These are phyloP conservation scores for Spathaspora passalidarum DNA, from an alignment of 805 yeast species.

Conservation along the genomic window DNA sequence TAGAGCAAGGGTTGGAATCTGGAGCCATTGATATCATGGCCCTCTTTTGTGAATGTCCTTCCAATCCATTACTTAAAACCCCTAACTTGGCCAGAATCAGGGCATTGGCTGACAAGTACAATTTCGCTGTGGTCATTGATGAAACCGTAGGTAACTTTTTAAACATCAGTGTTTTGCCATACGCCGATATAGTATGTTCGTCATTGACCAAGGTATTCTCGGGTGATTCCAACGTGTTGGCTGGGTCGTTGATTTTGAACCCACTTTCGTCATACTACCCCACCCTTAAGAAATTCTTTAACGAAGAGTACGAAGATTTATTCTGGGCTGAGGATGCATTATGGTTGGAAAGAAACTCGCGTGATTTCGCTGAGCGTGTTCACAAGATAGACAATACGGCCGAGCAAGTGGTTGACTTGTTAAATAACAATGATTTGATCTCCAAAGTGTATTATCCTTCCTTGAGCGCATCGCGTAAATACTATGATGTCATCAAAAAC, in stretches of 20 bases:
- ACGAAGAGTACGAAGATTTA: slow-evolving; percentile 59
- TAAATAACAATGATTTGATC: slow-evolving; percentile 51
- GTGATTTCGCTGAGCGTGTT: slow-evolving; percentile 76
- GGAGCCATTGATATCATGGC: slow-evolving; percentile 64
- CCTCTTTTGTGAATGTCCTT: slow-evolving; percentile 89
- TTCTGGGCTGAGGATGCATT: slow-evolving; percentile 96
- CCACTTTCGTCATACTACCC: slow-evolving; percentile 53
- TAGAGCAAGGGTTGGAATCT: slow-evolving; percentile 56
- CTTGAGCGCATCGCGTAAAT: slow-evolving; percentile 46
- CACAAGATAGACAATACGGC: slow-evolving; percentile 55
- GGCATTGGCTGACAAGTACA: slow-evolving; percentile 61
- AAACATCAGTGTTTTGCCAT: slow-evolving; percentile 76
- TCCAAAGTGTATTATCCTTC: slow-evolving; percentile 72
- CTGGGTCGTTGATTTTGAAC: slow-evolving; percentile 82
- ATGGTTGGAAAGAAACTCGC: slow-evolving; percentile 84
- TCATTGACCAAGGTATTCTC: slow-evolving; percentile 90
- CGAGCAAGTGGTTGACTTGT: slow-evolving; percentile 50
- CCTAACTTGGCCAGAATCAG: slow-evolving; percentile 71
- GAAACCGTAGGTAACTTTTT: slow-evolving; percentile 92
- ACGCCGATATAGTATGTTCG: slow-evolving; percentile 82
- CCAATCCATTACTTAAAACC: slow-evolving; percentile 86
- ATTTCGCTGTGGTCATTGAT: slow-evolving; percentile 82
- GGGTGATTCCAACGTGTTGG: slow-evolving; percentile 95
- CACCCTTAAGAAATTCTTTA: slow-evolving; percentile 47
- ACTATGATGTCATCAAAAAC: slow-evolving; percentile 73